phyloP scores from a whole-genome alignment of 208 protist genomes.

The Acanthamoeba divionensis region DNA sequence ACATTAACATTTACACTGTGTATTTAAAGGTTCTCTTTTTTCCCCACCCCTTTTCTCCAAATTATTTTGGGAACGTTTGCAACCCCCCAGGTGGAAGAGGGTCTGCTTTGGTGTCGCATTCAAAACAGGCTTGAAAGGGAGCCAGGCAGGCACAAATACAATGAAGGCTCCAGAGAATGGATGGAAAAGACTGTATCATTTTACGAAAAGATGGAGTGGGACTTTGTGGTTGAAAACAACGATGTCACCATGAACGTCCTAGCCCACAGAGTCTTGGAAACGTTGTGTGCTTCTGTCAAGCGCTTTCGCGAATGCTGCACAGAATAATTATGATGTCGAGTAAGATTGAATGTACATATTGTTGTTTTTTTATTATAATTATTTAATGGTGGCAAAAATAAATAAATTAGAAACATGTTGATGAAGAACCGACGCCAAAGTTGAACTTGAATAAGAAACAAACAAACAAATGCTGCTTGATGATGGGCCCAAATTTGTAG shows the following conservation, averaged over 20 bases:
- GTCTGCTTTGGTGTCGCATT: conserved; percentile 25
- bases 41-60: too few species aligned
- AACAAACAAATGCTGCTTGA: too few species aligned
- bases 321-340: too few species aligned
- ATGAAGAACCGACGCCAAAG: too few species aligned
- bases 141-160: neutral
- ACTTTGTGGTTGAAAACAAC: conserved; percentile 45
- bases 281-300: conserved; percentile 4
- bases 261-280: conserved; percentile 3
- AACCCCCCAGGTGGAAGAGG: neutral
- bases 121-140: neutral
- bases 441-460: too few species aligned
- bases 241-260: conserved; percentile 29
- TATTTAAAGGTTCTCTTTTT: too few species aligned
- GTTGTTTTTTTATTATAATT: too few species aligned
- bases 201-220: conserved; percentile 26
- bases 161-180: conserved; percentile 34
- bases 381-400: too few species aligned
- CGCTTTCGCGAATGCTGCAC: conserved; percentile 13
- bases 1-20: conserved; percentile 52
- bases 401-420: too few species aligned
- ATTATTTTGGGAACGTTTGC: too few species aligned
- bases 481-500: too few species aligned
- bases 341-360: too few species aligned
- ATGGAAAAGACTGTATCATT: conserved; percentile 43